Percentiles rank a stretch among this genome's conserved stretches.
These are phyloP conservation scores for Cercospora nicotianae DNA, from an alignment of 2,329 filamentous ascomycete species.

Conservation along the genomic window DNA sequence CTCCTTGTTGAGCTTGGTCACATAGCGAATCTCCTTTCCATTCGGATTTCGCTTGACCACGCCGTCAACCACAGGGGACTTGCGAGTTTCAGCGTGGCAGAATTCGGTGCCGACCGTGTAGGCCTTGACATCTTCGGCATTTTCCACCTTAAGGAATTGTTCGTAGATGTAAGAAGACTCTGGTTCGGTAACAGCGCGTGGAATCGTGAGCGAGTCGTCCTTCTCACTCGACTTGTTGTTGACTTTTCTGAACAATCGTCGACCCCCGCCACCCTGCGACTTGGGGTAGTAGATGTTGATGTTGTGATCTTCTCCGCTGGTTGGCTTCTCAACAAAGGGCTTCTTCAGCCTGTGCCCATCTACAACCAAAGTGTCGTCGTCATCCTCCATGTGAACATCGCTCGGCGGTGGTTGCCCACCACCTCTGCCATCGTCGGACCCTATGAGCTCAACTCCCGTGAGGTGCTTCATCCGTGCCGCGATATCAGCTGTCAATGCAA, in stretches of 20 bases:
- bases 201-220: slow-evolving; percentile 71
- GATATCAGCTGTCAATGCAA: slow-evolving; percentile 73
- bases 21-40: slow-evolving; percentile 94
- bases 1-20: slow-evolving; percentile 76
- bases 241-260: slow-evolving; percentile 92
- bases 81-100: slow-evolving; percentile 95
- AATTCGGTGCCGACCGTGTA: slow-evolving; percentile 93
- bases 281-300: slow-evolving; percentile 97
- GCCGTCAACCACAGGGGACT: slow-evolving; percentile 95
- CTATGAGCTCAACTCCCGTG: slow-evolving; percentile 73
- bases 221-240: slow-evolving; percentile 99
- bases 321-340: slow-evolving; percentile 96
- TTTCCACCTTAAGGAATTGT: slow-evolving; percentile 93
- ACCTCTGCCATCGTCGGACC: slow-evolving; percentile 66
- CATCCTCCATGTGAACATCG: slow-evolving; percentile 81
- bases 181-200: slow-evolving; percentile 77
- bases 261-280: slow-evolving; percentile 80
- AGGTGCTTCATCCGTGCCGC: slow-evolving; percentile 76
- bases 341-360: slow-evolving; percentile 81
- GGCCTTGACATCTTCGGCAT: slow-evolving; percentile 96
- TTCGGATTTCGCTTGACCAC: slow-evolving; percentile 94
- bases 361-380: slow-evolving; percentile 83
- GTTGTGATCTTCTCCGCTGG: slow-evolving; percentile 98
- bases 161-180: slow-evolving; percentile 91
- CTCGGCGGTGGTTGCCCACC: slow-evolving; percentile 58